phyloP scores from a whole-genome alignment of 2,329 filamentous ascomycete species.

The Penicillium occitanis region DNA sequence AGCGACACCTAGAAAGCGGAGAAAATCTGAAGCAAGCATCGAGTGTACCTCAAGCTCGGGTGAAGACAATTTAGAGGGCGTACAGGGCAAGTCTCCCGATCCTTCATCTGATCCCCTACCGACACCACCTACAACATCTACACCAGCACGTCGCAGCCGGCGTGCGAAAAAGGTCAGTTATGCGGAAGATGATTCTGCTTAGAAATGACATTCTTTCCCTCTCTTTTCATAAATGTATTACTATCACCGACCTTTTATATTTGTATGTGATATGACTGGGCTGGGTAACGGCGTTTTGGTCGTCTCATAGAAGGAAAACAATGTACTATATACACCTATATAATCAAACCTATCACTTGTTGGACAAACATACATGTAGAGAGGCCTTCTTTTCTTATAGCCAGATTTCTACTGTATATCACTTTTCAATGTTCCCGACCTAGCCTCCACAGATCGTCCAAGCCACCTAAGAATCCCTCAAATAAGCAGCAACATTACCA shows the following conservation, averaged over 20 bases:
- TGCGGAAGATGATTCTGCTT: conserved; percentile 33
- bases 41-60: conserved; percentile 29
- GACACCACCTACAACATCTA: neutral
- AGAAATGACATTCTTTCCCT: neutral
- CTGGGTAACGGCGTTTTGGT: neutral
- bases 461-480: conserved; percentile 16
- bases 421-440: neutral
- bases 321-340: neutral
- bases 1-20: conserved; percentile 34
- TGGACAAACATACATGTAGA: neutral
- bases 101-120: neutral
- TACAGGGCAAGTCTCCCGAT: neutral
- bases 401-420: neutral
- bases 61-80: conserved; percentile 18
- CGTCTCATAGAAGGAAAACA: neutral
- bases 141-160: conserved; percentile 27
- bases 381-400: neutral
- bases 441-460: neutral
- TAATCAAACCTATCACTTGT: neutral
- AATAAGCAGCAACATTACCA: conserved; percentile 35
- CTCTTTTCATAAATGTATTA: neutral
- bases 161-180: conserved; percentile 39
- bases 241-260: neutral
- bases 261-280: neutral
- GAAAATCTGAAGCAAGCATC: conserved; percentile 30